These are phyloP conservation scores for Plenodomus tracheiphilus DNA, from an alignment of 2,329 filamentous ascomycete genomes.

Conservation along the genomic window DNA sequence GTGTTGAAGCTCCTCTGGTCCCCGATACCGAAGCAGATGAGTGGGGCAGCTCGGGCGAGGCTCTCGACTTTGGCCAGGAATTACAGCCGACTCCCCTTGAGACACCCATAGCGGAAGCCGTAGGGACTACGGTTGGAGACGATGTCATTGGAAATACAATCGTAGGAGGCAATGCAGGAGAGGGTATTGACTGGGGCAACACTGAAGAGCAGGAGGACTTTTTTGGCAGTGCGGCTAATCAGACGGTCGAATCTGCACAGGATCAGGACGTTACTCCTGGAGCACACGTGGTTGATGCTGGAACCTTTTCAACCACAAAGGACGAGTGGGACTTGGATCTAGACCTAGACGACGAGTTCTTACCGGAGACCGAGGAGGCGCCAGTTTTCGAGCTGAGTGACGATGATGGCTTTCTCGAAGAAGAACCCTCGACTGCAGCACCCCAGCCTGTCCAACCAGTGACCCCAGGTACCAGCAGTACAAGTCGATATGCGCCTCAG, in stretches of 20 bases:
- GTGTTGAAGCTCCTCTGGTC: constrained; percentile 47
- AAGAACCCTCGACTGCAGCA: constrained; percentile 54
- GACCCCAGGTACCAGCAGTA: constrained; percentile 14
- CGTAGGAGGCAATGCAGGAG: constrained; percentile 34
- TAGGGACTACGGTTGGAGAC: constrained; percentile 37
- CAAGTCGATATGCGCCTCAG: constrained; percentile 45
- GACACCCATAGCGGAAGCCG: constrained; percentile 29
- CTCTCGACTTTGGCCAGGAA: constrained; percentile 35
- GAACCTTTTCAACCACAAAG: constrained; percentile 55
- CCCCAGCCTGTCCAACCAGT: constrained; percentile 20
- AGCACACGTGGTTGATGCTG: constrained; percentile 21
- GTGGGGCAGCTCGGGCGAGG: constrained; percentile 36
- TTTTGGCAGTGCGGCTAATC: constrained; percentile 17
- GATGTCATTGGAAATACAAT: constrained; percentile 34
- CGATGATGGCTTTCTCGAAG: constrained; percentile 82
- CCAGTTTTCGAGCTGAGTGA: constrained; percentile 74
- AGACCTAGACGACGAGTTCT: constrained; percentile 75
- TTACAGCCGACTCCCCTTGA: constrained; percentile 26
- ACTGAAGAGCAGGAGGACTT: constrained; percentile 41
- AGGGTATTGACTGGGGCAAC: constrained; percentile 41
- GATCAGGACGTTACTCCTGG: constrained; percentile 20
- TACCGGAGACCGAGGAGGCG: constrained; percentile 59
- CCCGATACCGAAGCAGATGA: constrained; percentile 46
- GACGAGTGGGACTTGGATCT: constrained; percentile 82
- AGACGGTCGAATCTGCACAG: constrained; percentile 21